These are phyloP conservation scores for Ophiostoma ips DNA, from an alignment of 2,329 filamentous ascomycete species.

Conservation along the genomic window DNA sequence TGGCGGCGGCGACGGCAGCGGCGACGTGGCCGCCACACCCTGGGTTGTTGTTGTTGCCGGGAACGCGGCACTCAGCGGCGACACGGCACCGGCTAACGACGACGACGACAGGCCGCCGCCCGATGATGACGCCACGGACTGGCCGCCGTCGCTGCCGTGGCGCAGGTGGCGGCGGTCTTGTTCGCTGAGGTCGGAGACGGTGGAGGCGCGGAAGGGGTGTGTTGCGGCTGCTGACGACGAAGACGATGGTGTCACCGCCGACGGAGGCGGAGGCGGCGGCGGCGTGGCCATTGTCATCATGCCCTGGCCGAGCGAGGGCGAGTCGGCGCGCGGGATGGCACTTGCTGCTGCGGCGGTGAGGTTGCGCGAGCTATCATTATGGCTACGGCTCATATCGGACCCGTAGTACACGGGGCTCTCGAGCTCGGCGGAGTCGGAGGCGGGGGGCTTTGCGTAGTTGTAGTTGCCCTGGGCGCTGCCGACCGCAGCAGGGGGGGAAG, in stretches of 20 bases:
- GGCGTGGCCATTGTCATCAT: constrained; percentile 2
- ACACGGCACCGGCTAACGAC: constrained; percentile 4
- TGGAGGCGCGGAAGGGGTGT: constrained; percentile 21
- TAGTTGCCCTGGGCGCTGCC: background rate
- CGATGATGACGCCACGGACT: constrained; percentile 13
- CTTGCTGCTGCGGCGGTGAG: constrained; percentile 1
- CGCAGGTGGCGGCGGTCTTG: constrained; percentile 27
- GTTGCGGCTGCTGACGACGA: constrained; percentile 1
- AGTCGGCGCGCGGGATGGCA: constrained; percentile 8
- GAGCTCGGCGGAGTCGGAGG: constrained; percentile 14
- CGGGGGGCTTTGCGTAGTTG: background rate
- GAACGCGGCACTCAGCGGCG: constrained; percentile 1
- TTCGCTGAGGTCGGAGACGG: constrained; percentile 28
- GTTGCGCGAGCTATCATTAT: constrained; percentile 11
- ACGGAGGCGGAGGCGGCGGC: constrained; percentile 1
- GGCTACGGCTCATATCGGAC: constrained; percentile 17
- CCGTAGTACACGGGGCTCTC: constrained; percentile 16
- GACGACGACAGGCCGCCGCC: constrained; percentile 11
- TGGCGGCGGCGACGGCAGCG: background rate
- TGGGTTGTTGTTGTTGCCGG: background rate
- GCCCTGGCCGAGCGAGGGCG: constrained; percentile 10
- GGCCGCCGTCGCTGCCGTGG: constrained; percentile 25
- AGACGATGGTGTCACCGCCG: too few species aligned
- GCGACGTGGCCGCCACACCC: background rate
- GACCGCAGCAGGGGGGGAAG: too few species aligned